phyloP scores from a whole-genome alignment of 1,284 basidiomycete species.

The Stygiomarasmius scandens region DNA sequence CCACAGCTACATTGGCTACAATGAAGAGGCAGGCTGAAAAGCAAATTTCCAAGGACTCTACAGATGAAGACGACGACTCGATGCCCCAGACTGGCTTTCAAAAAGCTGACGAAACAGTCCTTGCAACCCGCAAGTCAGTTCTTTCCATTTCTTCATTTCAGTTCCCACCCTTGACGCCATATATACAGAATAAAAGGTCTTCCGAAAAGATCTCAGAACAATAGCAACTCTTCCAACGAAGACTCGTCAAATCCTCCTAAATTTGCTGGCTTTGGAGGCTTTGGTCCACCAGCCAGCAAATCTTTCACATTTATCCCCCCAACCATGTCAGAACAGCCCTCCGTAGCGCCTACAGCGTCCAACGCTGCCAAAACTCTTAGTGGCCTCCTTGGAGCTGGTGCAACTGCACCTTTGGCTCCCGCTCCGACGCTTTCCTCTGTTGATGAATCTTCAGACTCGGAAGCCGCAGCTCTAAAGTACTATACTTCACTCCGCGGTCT shows the following conservation, averaged over 20 bases:
- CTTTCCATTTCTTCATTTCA: slow-evolving; percentile 4
- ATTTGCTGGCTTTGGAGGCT: slow-evolving; percentile 51
- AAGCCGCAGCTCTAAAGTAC: slow-evolving; percentile 47
- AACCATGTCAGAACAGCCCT: slow-evolving; percentile 15
- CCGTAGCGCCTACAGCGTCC: slow-evolving; percentile 36
- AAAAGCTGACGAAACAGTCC: slow-evolving; percentile 56
- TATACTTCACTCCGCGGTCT: slow-evolving; percentile 80
- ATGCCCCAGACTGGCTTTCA: slow-evolving; percentile 46
- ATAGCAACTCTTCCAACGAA: slow-evolving; percentile 18
- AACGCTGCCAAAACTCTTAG: slow-evolving; percentile 46
- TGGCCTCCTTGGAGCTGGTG: slow-evolving; percentile 33
- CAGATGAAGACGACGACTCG: slow-evolving; percentile 34
- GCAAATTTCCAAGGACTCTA: slow-evolving; percentile 63
- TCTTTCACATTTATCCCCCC: slow-evolving; percentile 36
- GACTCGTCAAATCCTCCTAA: slow-evolving; percentile 38
- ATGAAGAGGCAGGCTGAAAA: slow-evolving; percentile 80
- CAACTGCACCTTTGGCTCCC: slow-evolving; percentile 11
- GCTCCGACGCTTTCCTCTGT: slow-evolving; percentile 14
- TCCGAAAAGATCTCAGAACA: slow-evolving; percentile 46
- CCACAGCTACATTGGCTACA: too few relatives aligned
- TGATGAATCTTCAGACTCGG: slow-evolving; percentile 17
- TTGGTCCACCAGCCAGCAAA: slow-evolving; percentile 36
- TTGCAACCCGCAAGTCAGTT: slow-evolving; percentile 56
- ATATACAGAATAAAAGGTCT: slow-evolving; percentile 55
- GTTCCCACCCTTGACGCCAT: slow-evolving; percentile 15